Conservation (phyloP, 371 early-diverging fungal genomes). For the Mortierella sp. region DNA sequence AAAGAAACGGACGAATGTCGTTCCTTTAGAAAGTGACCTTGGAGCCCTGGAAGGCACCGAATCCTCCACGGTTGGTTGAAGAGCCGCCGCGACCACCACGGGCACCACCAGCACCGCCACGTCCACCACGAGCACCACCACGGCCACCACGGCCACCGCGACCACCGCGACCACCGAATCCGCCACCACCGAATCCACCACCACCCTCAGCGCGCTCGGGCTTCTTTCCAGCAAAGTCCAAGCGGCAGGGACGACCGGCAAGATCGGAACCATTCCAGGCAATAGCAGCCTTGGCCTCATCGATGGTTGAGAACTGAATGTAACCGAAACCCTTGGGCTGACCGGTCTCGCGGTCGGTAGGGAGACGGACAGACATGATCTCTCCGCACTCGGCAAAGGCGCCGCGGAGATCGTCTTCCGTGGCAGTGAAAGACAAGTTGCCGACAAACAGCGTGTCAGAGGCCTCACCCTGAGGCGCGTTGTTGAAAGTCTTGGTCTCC, state of each 20-base stretch:
- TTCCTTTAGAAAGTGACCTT: conserved; percentile 55
- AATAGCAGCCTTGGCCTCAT: conserved; percentile 76
- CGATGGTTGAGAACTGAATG: conserved; percentile 71
- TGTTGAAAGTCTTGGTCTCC: conserved; percentile 57
- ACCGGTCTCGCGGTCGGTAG: conserved; percentile 73
- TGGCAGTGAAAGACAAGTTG: conserved; percentile 90
- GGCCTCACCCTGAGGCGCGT: conserved; percentile 54
- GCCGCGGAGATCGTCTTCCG: conserved; percentile 89
- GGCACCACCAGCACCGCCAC: conserved; percentile 57
- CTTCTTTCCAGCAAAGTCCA: conserved; percentile 68
- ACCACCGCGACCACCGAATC: conserved; percentile 60
- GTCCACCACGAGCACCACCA: conserved; percentile 59
- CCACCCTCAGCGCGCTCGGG: conserved; percentile 63
- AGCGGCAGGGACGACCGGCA: conserved; percentile 76
- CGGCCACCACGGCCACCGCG: conserved; percentile 61
- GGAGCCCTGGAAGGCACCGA: conserved; percentile 52
- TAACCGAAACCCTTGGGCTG: conserved; percentile 82
- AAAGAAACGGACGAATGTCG: not conserved
- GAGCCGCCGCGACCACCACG: conserved; percentile 54
- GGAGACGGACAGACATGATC: conserved; percentile 77
- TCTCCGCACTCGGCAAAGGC: conserved; percentile 90
- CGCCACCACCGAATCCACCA: conserved; percentile 57
- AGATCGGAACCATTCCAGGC: conserved; percentile 75
- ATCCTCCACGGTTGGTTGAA: conserved; percentile 55
- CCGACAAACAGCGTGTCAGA: conserved; percentile 91